phyloP scores from a whole-genome alignment of 2,329 filamentous ascomycete genomes.

The Exserohilum turcica region DNA sequence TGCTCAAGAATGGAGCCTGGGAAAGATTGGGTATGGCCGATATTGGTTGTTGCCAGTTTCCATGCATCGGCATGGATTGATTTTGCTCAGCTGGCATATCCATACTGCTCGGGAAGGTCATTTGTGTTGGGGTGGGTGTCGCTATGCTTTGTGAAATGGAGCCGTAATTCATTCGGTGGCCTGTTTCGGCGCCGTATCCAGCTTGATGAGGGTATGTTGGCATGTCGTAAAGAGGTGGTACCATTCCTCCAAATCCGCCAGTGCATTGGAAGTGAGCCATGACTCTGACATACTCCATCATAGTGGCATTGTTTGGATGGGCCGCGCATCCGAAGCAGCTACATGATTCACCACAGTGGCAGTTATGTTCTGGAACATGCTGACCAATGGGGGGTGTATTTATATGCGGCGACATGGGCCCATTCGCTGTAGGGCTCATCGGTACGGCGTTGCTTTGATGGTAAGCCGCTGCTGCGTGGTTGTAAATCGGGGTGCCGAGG shows the following conservation, averaged over 20 bases:
- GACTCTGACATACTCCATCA: conserved; percentile 57
- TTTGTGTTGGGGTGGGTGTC: conserved; percentile 24
- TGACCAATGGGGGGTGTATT: conserved; percentile 38
- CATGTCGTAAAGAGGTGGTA: conserved; percentile 43
- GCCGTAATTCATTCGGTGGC: conserved; percentile 21
- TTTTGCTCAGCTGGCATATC: conserved; percentile 18
- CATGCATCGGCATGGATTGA: conserved; percentile 20
- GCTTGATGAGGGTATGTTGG: conserved; percentile 43
- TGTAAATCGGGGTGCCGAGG: conserved; percentile 43
- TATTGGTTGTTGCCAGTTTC: conserved; percentile 33
- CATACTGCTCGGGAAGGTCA: conserved; percentile 30
- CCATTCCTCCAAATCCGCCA: conserved; percentile 38
- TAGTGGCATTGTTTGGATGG: conserved; percentile 70
- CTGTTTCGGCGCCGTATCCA: conserved; percentile 35
- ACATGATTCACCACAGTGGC: conserved; percentile 68
- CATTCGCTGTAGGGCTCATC: conserved; percentile 24
- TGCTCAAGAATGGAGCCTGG: conserved; percentile 23
- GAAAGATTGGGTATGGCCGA: conserved; percentile 17
- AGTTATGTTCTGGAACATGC: conserved; percentile 55
- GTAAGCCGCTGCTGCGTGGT: conserved; percentile 38
- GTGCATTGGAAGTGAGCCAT: conserved; percentile 46
- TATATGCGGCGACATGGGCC: conserved; percentile 27
- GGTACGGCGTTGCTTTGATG: conserved; percentile 43
- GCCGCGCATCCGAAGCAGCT: conserved; percentile 71
- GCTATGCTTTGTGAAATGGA: conserved; percentile 24